A percentile compares a stretch with the other conserved stretches of the same genome.
Evolutionary conservation across 2,329 filamentous ascomycete species (phyloP).

Genomic region (Davidsoniella neocaledoniae): DNA sequence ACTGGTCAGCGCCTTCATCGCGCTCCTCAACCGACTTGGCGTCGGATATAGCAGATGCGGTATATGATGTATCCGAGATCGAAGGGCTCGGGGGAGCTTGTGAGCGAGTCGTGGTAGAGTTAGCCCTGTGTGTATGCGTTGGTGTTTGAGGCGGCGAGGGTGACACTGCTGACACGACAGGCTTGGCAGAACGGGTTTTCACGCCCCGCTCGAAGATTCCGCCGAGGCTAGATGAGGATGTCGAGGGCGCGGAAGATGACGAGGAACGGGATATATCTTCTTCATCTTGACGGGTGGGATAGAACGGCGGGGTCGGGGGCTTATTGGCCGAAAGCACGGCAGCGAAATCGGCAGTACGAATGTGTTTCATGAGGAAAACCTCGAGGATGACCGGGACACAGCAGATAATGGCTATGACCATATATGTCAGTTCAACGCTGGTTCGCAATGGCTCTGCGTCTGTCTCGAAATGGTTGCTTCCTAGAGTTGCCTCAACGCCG

Average conservation of each 20-base stretch:
- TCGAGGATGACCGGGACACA: not conserved
- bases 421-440: not conserved
- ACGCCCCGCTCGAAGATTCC: no score
- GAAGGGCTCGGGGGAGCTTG: not conserved
- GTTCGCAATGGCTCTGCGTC: not conserved
- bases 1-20: not conserved
- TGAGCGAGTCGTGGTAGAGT: not conserved
- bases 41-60: no score
- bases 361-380: not conserved
- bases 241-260: not conserved
- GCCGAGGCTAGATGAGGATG: not conserved
- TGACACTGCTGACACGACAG: not conserved
- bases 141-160: not conserved
- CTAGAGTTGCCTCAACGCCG: not conserved
- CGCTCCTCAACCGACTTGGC: not conserved
- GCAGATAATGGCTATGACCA: not conserved
- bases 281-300: not conserved
- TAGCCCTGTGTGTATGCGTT: not conserved
- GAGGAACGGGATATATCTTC: not conserved
- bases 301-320: not conserved
- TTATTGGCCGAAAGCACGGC: constrained; percentile 1
- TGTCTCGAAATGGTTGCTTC: not conserved
- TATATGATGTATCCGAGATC: not conserved
- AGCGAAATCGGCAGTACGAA: constrained; percentile 1
- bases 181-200: not conserved